Evolutionary conservation across 352 stramenopile genomes (phyloP).

Genomic region (Phytopythium mirpurense): DNA sequence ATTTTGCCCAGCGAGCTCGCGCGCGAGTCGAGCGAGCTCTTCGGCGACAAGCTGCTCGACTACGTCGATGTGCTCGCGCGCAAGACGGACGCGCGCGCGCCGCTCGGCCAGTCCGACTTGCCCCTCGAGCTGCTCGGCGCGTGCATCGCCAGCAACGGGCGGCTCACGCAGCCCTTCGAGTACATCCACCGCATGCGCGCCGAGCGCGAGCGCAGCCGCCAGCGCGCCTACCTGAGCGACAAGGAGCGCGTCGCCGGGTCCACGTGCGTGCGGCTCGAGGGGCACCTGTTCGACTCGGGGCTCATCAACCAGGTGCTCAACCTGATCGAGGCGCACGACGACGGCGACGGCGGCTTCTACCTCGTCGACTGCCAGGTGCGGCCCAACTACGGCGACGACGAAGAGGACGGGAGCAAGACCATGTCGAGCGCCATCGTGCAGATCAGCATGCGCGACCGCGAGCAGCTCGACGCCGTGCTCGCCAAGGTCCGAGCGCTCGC

Average conservation of each 20-base stretch:
- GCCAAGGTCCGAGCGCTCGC: conserved; percentile 82
- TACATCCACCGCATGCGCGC: conserved; percentile 92
- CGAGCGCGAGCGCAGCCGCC: conserved; percentile 68
- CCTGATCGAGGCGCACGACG: conserved; percentile 84
- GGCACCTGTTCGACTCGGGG: conserved; percentile 95
- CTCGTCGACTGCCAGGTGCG: conserved; percentile 90
- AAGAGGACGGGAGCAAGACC: conserved; percentile 16
- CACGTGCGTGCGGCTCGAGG: conserved; percentile 81
- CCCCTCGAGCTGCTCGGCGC: conserved; percentile 82
- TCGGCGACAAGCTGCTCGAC: conserved; percentile 89
- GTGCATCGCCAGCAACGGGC: conserved; percentile 89
- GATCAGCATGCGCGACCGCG: conserved; percentile 67
- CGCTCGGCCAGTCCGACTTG: conserved; percentile 47
- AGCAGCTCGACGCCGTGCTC: conserved; percentile 81
- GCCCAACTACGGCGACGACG: conserved; percentile 48
- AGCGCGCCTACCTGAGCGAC: conserved; percentile 56
- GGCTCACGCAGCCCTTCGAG: conserved; percentile 79
- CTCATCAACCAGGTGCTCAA: conserved; percentile 96
- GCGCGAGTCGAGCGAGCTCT: conserved; percentile 92
- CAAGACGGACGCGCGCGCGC: conserved; percentile 46
- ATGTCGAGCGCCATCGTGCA: conserved; percentile 78
- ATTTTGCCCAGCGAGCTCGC: conserved; percentile 95
- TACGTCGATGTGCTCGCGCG: conserved; percentile 69
- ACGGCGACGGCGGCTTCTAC: conserved; percentile 72
- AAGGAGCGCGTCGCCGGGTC: conserved; percentile 71